Base-by-base conservation (phyloP, 129 eudicot genomes). In the Gnaphalium uliginosum region DNA sequence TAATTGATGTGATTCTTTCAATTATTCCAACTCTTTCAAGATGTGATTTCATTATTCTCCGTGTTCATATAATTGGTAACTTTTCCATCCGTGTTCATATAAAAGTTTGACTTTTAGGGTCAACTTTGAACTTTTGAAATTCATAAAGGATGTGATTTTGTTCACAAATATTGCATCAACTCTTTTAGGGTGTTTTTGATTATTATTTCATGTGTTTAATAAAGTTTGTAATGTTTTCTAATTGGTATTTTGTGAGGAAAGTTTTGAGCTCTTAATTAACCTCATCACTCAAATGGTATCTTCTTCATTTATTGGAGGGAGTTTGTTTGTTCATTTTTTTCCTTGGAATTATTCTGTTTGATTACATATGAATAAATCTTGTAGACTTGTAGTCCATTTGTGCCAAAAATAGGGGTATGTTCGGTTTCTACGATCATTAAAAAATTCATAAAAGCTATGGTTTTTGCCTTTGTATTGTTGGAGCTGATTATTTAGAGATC, bases 61-160 rank as follows among this genome's bases (percentile, higher is more conserved):
- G 6, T 46, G 32, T 77, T n/a, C 5, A 23, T 13, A 15, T 25
- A 26, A 10, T 25, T 1, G 30, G 17, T 60, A 5, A 54, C 24
- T 60, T 64, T 62, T 27, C 10, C 8, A 17, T 39, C 46, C 2
- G 58, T 46, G 53, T 46, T 46, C 14, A 14, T 14, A n/a, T 46
- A 14, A 43, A 11, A 11, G 54, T 43, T 78, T 64, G 72, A 32
- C 82, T 61, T 81, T 53, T 26, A 10, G 19, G 50, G 59, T 57
- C 48, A 37, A 51, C 21, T 15, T 13, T 5, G n/a, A 15, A 10
- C 56, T 17, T 85, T 74, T 9, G 6, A 59, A 69, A 43, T 27
- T 59, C 6, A 23, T 51, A 21, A 41, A 15, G 35, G 29, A 30
- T n/a, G 39, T 58, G 50, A 57, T 15, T 46, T 7, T 76, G 14